phyloP scores from a whole-genome alignment of 2,329 filamentous ascomycete species.

The Cercospora brassicicola region DNA sequence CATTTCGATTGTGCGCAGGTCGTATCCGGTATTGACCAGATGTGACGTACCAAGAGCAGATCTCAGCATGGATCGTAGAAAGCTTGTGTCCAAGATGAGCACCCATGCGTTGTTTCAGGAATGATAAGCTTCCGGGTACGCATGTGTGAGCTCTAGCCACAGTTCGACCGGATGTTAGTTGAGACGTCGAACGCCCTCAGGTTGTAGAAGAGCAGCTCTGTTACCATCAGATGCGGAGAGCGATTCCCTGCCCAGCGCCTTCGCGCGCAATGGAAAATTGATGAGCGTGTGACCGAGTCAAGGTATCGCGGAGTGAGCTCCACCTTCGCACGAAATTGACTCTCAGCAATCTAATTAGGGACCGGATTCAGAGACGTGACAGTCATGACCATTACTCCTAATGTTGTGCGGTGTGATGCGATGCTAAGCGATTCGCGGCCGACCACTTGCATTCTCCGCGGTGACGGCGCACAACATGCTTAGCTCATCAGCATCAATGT shows the following conservation, averaged over 20 bases:
- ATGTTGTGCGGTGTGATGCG: neutral
- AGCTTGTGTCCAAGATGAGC: neutral
- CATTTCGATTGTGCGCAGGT: neutral
- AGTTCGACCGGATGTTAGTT: neutral
- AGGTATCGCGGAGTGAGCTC: neutral
- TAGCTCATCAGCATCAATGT: neutral
- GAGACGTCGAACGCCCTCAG: neutral
- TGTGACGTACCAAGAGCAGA: neutral
- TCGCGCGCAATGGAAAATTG: neutral
- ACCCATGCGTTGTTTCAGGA: neutral
- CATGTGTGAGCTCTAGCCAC: neutral
- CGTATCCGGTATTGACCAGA: neutral
- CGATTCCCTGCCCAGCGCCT: neutral
- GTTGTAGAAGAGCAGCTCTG: neutral
- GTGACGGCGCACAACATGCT: neutral
- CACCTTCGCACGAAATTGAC: neutral
- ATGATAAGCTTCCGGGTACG: neutral
- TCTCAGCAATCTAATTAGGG: neutral
- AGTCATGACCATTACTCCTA: neutral
- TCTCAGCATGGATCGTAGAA: neutral
- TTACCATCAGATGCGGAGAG: neutral
- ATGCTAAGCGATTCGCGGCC: neutral
- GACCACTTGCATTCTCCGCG: neutral
- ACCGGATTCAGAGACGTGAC: neutral
- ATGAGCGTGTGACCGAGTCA: neutral